Conservation (phyloP, 2,329 filamentous ascomycete genomes). For the Arthrobotrys sinensis region DNA sequence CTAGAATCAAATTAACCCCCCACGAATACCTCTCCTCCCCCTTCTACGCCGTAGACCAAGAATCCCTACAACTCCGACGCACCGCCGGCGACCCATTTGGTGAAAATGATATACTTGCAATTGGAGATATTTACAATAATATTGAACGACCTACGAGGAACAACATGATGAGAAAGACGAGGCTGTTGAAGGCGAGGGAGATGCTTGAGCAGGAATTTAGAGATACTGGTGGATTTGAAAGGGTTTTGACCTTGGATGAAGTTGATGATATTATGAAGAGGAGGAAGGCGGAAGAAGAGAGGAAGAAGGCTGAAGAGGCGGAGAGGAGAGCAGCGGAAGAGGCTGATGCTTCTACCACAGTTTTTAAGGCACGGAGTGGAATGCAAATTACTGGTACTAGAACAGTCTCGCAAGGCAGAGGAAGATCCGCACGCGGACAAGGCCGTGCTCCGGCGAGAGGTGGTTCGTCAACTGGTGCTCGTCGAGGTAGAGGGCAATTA, state of each 20-base stretch:
- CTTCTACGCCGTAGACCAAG: slow-evolving; percentile 37
- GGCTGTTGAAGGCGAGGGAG: slow-evolving; percentile 15
- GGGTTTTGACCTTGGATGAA: background rate
- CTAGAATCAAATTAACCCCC: slow-evolving; percentile 46
- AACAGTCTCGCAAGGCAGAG: too few relatives aligned
- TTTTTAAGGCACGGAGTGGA: background rate
- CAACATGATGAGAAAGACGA: slow-evolving; percentile 30
- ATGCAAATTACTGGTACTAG: background rate
- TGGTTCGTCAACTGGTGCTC: too few relatives aligned
- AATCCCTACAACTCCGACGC: background rate
- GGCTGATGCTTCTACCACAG: background rate
- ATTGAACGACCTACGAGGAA: slow-evolving; percentile 19
- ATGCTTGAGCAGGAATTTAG: slow-evolving; percentile 10
- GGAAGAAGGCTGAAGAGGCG: background rate
- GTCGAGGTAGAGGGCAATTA: too few relatives aligned
- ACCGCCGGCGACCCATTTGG: slow-evolving; percentile 26
- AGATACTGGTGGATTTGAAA: background rate
- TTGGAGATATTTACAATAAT: slow-evolving; percentile 30
- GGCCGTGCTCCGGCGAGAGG: too few relatives aligned
- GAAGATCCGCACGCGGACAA: too few relatives aligned
- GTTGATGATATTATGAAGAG: background rate
- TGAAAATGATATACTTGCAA: slow-evolving; percentile 6
- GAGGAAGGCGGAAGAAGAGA: background rate
- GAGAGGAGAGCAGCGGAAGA: background rate
- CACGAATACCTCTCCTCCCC: slow-evolving; percentile 43